Percentiles rank a stretch among this genome's conserved stretches.
phyloP scores from a whole-genome alignment of 2,329 filamentous ascomycete genomes.

The Corniculantispora saksenae region DNA sequence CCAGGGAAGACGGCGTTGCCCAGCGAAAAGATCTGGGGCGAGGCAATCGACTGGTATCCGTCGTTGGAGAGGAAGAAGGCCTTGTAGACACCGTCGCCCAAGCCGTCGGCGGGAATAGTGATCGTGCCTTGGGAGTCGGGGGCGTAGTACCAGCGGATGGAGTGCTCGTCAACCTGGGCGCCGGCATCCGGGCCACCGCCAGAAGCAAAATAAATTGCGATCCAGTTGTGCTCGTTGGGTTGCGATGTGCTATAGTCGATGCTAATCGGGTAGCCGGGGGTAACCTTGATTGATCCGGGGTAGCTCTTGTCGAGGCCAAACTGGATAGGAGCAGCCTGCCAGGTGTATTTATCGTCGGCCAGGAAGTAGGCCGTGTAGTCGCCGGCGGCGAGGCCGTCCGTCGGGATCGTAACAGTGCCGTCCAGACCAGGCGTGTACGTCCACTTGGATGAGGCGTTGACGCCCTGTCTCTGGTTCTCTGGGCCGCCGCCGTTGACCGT shows the following conservation, averaged over 20 bases:
- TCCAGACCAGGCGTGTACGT: background rate
- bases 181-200: conserved; percentile 16
- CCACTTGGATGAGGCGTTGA: conserved; percentile 12
- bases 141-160: conserved; percentile 16
- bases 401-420: conserved; percentile 11
- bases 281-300: background rate
- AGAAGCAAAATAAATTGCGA: conserved; percentile 16
- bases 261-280: conserved; percentile 7
- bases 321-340: conserved; percentile 15
- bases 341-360: conserved; percentile 8
- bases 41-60: conserved; percentile 6
- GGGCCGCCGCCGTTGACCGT: conserved; percentile 15
- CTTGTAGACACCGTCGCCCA: conserved; percentile 17
- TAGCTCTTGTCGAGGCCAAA: background rate
- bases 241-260: conserved; percentile 11
- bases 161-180: background rate
- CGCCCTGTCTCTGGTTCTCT: conserved; percentile 4
- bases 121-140: background rate
- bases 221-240: conserved; percentile 17
- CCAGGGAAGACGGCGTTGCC: conserved; percentile 16
- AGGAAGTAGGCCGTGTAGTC: conserved; percentile 19
- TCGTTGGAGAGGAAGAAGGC: conserved; percentile 13
- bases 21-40: conserved; percentile 4
- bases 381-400: conserved; percentile 8
- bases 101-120: conserved; percentile 5